Conservation (phyloP, 805 yeast species). For the Jamesozyma jinghongensis region DNA sequence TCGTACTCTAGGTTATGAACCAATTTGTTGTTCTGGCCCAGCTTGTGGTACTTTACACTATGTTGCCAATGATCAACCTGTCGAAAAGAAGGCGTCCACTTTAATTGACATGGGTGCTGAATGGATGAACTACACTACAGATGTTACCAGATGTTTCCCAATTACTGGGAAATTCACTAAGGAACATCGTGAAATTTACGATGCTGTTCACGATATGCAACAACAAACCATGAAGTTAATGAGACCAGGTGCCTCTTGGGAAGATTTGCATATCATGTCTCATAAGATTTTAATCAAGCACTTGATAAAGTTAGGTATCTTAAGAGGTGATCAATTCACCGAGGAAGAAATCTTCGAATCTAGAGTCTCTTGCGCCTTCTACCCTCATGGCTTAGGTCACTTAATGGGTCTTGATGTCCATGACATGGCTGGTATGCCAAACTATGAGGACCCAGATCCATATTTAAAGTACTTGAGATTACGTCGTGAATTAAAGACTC, state of each 20-base stretch:
- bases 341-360: slow-evolving; percentile 63
- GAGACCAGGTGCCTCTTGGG: slow-evolving; percentile 82
- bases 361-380: slow-evolving; percentile 66
- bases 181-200: slow-evolving; percentile 78
- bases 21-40: slow-evolving; percentile 91
- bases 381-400: slow-evolving; percentile 96
- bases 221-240: slow-evolving; percentile 55
- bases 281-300: slow-evolving; percentile 68
- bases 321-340: slow-evolving; percentile 41
- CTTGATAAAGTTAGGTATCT: slow-evolving; percentile 67
- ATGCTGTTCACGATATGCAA: slow-evolving; percentile 79
- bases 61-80: slow-evolving; percentile 63
- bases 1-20: slow-evolving; percentile 81
- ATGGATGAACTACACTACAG: slow-evolving; percentile 87
- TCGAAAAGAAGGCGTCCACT: slow-evolving; percentile 52
- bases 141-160: slow-evolving; percentile 94
- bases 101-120: slow-evolving; percentile 96
- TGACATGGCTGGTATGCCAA: slow-evolving; percentile 85
- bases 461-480: slow-evolving; percentile 69
- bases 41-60: slow-evolving; percentile 88
- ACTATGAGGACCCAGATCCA: slow-evolving; percentile 77
- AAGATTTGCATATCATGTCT: slow-evolving; percentile 68
- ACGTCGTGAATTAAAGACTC: slow-evolving; percentile 58
- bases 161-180: slow-evolving; percentile 80
- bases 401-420: slow-evolving; percentile 91